Evolutionary conservation across 768 basidiomycete species (phyloP), one percentile per base, ranked within the genome.

Genomic region (Trametes maxima): DNA sequence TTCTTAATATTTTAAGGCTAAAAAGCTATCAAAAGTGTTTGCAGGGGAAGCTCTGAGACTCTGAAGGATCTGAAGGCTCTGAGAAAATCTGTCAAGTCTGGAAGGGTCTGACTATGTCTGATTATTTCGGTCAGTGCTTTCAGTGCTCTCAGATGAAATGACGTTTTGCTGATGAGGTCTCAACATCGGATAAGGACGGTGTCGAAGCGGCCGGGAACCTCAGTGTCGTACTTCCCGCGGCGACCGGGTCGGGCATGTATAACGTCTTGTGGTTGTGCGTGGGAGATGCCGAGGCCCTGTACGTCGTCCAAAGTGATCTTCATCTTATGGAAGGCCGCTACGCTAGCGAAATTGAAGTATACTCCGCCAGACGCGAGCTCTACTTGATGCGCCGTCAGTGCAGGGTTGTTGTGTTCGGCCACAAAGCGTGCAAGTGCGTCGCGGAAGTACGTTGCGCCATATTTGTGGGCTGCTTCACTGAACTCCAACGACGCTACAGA

Each of bases 391-490:
- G 39, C 24, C 8, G 60, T 17, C 3, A 55, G 42, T 0, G 48
- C 21, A 7, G 60, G 60, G 22, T 56, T 25, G 24, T 62, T 56
- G 22, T 10, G 24, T 3, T 33, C 16, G 1, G 60, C 46, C 11
- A 65, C 33, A 37, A 59, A 65, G 1, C 61, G 54, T 1, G 48
- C 47, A 0, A 65, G 54, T 19, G 60, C 56, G 28, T 56, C 55
- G 6, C 44, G 49, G 17, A 65, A 49, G 19, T 24, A 40, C 0
- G 35, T 17, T 2, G 59, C 59, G 2, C 50, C 59, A 22, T 60
- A 57, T 1, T 7, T 11, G 2, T 39, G 5, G 6, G n/a, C 35
- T 12, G 47, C 19, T 5, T 54, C 46, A 2, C 8, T 33, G n/a
- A 63, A 22, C n/a, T 51, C 10, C 11, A 60, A 28, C 5, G 54